A percentile compares a stretch with the other conserved stretches of the same genome.
Conservation (phyloP, 805 yeast species). For the Teunomyces atbi region DNA sequence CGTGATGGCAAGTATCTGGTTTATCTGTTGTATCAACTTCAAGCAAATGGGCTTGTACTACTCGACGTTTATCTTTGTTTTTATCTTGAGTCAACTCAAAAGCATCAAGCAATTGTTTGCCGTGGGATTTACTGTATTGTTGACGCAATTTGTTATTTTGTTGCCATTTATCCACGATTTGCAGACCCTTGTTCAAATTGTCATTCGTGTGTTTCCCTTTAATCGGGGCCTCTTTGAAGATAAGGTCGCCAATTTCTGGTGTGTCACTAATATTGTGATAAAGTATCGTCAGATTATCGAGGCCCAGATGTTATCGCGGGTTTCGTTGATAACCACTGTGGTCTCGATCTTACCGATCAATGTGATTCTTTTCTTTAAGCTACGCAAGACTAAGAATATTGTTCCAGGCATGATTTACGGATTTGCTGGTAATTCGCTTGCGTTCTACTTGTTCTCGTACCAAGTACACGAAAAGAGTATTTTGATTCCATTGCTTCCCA, state of each 20-base stretch:
- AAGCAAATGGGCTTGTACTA: slow-evolving; percentile 96
- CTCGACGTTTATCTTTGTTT: slow-evolving; percentile 84
- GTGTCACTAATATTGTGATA: slow-evolving; percentile 77
- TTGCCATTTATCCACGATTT: slow-evolving; percentile 46
- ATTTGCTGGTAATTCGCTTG: slow-evolving; percentile 78
- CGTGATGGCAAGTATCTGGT: slow-evolving; percentile 69
- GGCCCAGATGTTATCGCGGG: slow-evolving; percentile 54
- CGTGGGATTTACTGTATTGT: slow-evolving; percentile 62
- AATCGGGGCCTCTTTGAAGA: slow-evolving; percentile 94
- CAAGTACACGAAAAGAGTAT: slow-evolving; percentile 97
- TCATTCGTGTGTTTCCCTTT: slow-evolving; percentile 82
- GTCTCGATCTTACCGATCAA: slow-evolving; percentile 28
- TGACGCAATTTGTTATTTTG: slow-evolving; percentile 50
- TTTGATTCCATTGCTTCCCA: slow-evolving; percentile 82
- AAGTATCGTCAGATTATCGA: slow-evolving; percentile 63
- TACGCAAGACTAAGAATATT: slow-evolving; percentile 10
- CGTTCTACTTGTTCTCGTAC: slow-evolving; percentile 86
- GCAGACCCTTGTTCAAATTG: slow-evolving; percentile 51
- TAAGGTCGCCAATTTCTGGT: slow-evolving; percentile 97
- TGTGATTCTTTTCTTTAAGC: slow-evolving; percentile 10
- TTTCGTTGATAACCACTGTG: slow-evolving; percentile 56
- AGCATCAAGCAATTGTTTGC: slow-evolving; percentile 55
- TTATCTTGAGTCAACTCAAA: slow-evolving; percentile 53
- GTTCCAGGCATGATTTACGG: slow-evolving; percentile 52
- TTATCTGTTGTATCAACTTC: slow-evolving; percentile 74